These are phyloP conservation scores for Niveomyces coronatus DNA, from an alignment of 2,329 filamentous ascomycete species.

Conservation along the genomic window DNA sequence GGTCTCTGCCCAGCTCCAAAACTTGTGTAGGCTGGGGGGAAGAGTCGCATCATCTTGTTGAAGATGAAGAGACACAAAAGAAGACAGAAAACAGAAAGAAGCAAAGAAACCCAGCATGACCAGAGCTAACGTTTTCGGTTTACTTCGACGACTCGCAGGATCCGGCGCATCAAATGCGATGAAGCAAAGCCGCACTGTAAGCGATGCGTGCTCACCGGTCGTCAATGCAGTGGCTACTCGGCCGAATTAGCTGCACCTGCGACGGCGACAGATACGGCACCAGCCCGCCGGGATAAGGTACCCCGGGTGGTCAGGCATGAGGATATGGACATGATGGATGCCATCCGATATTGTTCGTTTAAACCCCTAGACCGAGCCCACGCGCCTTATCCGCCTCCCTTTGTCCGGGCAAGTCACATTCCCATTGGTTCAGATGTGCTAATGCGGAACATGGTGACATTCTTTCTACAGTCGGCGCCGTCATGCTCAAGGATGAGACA, in stretches of 20 bases:
- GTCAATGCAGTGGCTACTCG: slow-evolving; percentile 6
- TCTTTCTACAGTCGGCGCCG: slow-evolving; percentile 1
- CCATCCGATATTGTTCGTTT: slow-evolving; percentile 9
- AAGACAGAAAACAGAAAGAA: neutral
- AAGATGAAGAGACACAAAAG: no score
- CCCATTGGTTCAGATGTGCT: no score
- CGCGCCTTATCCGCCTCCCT: no score
- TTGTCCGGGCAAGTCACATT: no score
- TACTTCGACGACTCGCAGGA: slow-evolving; percentile 1
- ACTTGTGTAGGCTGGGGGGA: no score
- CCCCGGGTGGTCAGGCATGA: neutral
- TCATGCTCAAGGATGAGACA: slow-evolving; percentile 6
- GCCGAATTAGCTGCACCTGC: neutral
- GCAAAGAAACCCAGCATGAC: no score
- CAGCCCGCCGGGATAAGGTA: neutral
- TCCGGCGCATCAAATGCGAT: slow-evolving; percentile 9
- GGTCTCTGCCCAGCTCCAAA: no score
- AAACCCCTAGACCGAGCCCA: neutral
- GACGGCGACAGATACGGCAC: neutral
- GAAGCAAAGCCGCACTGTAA: slow-evolving; percentile 9
- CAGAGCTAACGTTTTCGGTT: neutral
- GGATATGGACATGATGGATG: slow-evolving; percentile 8
- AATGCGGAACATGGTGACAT: no score
- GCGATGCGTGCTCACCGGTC: slow-evolving; percentile 7
- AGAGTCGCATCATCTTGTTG: no score